A percentile compares a stretch with the other conserved stretches of the same genome.
These are phyloP conservation scores for Salvia rosmarinus DNA, from an alignment of 257 asterid genomes.

Conservation along the genomic window DNA sequence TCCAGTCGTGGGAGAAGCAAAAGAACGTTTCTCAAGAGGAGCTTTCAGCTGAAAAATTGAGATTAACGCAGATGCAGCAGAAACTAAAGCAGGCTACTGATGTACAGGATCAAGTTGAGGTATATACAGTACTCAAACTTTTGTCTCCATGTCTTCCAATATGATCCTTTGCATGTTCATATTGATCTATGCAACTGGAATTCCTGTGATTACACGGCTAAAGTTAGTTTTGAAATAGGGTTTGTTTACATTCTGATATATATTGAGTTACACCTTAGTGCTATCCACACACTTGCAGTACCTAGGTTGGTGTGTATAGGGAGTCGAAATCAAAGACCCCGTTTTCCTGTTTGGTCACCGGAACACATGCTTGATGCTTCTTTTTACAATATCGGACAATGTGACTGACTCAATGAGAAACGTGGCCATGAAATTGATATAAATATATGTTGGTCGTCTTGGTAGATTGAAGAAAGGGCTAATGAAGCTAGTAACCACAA, in stretches of 20 bases:
- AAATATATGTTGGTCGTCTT: constrained; percentile 15
- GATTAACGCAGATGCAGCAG: constrained; percentile 53
- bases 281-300: not conserved
- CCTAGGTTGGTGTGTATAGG: too few relatives aligned
- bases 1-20: constrained; percentile 93
- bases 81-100: constrained; percentile 63
- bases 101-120: constrained; percentile 71
- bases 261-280: not conserved
- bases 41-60: constrained; percentile 63
- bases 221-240: not conserved
- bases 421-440: constrained; percentile 15
- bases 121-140: constrained; percentile 30
- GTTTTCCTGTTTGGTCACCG: too few relatives aligned
- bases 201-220: constrained; percentile 1
- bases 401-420: not conserved
- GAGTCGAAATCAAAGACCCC: too few relatives aligned
- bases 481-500: constrained; percentile 11
- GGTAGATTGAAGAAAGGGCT: not conserved
- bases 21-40: constrained; percentile 73
- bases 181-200: not conserved
- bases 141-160: not conserved
- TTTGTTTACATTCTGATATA: constrained; percentile 4
- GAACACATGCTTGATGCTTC: too few relatives aligned
- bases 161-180: not conserved
- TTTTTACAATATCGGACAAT: too few relatives aligned